Evolutionary conservation across 23 red algal genomes (phyloP), one percentile per base, ranked within the genome.

Genomic region (Gracilaria domingensis): DNA sequence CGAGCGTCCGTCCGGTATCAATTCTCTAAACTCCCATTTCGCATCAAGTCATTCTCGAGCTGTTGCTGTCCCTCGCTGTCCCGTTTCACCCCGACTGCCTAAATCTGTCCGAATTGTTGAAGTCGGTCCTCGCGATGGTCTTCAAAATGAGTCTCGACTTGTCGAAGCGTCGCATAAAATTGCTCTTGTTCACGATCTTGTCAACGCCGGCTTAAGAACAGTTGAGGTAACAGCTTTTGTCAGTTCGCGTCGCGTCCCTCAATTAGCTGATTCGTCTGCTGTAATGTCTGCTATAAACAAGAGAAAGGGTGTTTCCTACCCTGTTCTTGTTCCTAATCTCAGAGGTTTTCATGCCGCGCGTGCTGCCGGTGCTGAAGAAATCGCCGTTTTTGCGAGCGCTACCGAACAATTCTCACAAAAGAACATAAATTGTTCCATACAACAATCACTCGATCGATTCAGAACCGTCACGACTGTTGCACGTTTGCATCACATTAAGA

Each of bases 201-300:
- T 87, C 26, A 80, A 93, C 34, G 93, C 93, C 4, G 96, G 96
- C 30, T 87, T 98, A 40, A 51, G 73, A n/a, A 84, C 42, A 8
- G 81, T 98, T 26, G 96, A 98, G 74, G 81, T 95, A 18, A 91
- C 92, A 33, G 87, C 72, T 33, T 98, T 98, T 86, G 94, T 98
- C 16, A 90, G 84, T 59, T 87, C 93, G 13, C 84, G 91, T 8
- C 74, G 93, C 69, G 93, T 98, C 35, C 96, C 96, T 44, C 96
- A 98, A 75, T 77, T 98, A 61, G 83, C 93, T 25, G 89, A 95
- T 61, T 72, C 96, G 24, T 50, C 79, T 14, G 88, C 91, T 75
- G 93, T 98, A 40, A 34, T 95, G 60, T 53, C 34, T 25, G 73
- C 75, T 20, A 64, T 88, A 37, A 67, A 59, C 2, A 66, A 86